phyloP scores from a whole-genome alignment of 805 yeast genomes.

The Candida ortonii region DNA sequence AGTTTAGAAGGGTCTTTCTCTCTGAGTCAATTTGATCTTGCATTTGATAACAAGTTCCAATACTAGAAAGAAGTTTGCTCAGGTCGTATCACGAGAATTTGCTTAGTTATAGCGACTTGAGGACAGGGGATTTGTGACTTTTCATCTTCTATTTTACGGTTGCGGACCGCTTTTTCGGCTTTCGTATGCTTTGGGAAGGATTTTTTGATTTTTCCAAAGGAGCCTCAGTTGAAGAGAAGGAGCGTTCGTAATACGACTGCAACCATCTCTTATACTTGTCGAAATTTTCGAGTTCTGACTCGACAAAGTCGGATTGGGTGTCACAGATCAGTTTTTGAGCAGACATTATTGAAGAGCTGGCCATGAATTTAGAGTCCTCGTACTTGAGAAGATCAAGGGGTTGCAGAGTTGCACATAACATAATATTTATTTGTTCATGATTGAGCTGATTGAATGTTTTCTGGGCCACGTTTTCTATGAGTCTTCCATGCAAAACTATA shows the following conservation, averaged over 20 bases:
- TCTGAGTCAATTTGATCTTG: conserved; percentile 10
- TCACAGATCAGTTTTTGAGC: conserved; percentile 20
- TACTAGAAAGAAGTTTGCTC: conserved; percentile 1
- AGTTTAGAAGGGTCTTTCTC: conserved; percentile 7
- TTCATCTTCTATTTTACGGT: no score
- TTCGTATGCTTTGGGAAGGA: no score
- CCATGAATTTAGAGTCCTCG: conserved; percentile 24
- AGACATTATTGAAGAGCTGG: conserved; percentile 8
- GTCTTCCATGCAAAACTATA: conserved; percentile 38
- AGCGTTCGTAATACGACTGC: conserved; percentile 16
- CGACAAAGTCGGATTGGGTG: conserved; percentile 17
- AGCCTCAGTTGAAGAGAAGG: no score
- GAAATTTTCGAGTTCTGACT: no score
- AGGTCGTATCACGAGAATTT: background rate
- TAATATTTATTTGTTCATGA: conserved; percentile 12
- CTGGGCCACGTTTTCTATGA: conserved; percentile 42
- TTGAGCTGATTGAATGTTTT: conserved; percentile 9
- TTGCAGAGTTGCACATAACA: conserved; percentile 26
- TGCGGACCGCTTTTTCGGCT: no score
- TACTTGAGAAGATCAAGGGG: conserved; percentile 26
- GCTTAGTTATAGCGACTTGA: no score
- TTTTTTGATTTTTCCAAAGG: no score
- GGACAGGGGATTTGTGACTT: no score
- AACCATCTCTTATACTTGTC: conserved; percentile 26
- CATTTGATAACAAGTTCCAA: conserved; percentile 9